phyloP scores from a whole-genome alignment of 2,329 filamentous ascomycete species.

The Pseudogymnoascus sp. region DNA sequence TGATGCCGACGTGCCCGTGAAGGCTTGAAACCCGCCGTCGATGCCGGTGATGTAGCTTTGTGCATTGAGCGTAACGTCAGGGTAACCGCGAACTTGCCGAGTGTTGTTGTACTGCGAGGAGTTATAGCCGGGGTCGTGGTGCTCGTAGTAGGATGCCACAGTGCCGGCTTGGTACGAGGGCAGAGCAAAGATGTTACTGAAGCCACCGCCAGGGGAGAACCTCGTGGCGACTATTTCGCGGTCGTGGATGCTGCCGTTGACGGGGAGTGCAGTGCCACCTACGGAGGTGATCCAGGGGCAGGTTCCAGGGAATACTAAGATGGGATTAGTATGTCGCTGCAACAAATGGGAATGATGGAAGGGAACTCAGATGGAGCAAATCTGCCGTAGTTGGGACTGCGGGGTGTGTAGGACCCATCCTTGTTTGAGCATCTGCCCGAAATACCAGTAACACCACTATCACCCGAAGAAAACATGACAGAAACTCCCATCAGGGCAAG shows the following conservation, averaged over 20 bases:
- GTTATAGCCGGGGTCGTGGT: conserved; percentile 19
- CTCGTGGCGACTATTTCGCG: conserved; percentile 25
- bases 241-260: conserved; percentile 22
- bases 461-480: too few relatives aligned
- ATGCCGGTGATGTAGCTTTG: conserved; percentile 21
- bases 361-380: conserved; percentile 14
- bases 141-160: conserved; percentile 20
- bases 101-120: conserved; percentile 20
- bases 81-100: conserved; percentile 21
- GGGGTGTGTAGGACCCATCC: conserved; percentile 9
- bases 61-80: conserved; percentile 23
- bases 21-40: conserved; percentile 15
- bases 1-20: conserved; percentile 29
- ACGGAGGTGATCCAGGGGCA: conserved; percentile 62
- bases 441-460: too few relatives aligned
- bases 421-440: too few relatives aligned
- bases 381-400: conserved; percentile 15
- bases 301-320: conserved; percentile 48
- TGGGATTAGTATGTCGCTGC: conserved; percentile 30
- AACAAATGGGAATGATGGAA: background rate
- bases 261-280: conserved; percentile 48
- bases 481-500: too few relatives aligned
- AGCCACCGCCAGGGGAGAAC: conserved; percentile 34
- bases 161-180: conserved; percentile 21
- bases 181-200: conserved; percentile 34